Conservation (phyloP, 2,329 filamentous ascomycete species). For the Colletotrichum cereale region DNA sequence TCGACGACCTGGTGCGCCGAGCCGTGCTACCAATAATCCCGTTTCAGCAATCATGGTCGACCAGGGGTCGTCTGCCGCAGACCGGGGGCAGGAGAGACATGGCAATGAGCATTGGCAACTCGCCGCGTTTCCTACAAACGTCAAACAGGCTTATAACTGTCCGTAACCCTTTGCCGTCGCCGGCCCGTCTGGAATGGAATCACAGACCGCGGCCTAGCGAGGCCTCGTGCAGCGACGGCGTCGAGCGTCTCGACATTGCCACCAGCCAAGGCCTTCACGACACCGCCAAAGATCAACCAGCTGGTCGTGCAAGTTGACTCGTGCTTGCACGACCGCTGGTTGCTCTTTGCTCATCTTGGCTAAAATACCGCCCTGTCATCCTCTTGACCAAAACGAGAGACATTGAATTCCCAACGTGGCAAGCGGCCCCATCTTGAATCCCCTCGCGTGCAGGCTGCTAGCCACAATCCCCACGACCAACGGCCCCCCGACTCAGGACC, state of each 20-base stretch:
- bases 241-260: neutral
- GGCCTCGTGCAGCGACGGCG: neutral
- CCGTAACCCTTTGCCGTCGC: conserved; percentile 14
- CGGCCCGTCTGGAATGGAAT: neutral
- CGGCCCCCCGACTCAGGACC: conserved; percentile 21
- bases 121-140: conserved; percentile 31
- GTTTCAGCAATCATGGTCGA: conserved; percentile 17
- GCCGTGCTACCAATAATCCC: conserved; percentile 21
- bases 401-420: conserved; percentile 36
- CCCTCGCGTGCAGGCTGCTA: conserved; percentile 36
- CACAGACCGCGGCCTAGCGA: neutral
- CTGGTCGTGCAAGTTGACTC: neutral
- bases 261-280: neutral
- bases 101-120: conserved; percentile 10
- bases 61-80: conserved; percentile 20
- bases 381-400: conserved; percentile 36
- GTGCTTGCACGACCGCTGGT: too few species aligned
- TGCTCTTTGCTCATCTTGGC: conserved; percentile 15
- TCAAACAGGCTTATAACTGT: too few species aligned
- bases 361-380: conserved; percentile 21
- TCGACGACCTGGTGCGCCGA: conserved; percentile 17
- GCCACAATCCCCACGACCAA: conserved; percentile 31
- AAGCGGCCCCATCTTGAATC: conserved; percentile 34
- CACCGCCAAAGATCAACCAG: neutral
- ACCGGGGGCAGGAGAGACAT: neutral